Percentiles rank a stretch among this genome's conserved stretches.
phyloP scores from a whole-genome alignment of 352 stramenopile genomes.

The Pythium periplocum region DNA sequence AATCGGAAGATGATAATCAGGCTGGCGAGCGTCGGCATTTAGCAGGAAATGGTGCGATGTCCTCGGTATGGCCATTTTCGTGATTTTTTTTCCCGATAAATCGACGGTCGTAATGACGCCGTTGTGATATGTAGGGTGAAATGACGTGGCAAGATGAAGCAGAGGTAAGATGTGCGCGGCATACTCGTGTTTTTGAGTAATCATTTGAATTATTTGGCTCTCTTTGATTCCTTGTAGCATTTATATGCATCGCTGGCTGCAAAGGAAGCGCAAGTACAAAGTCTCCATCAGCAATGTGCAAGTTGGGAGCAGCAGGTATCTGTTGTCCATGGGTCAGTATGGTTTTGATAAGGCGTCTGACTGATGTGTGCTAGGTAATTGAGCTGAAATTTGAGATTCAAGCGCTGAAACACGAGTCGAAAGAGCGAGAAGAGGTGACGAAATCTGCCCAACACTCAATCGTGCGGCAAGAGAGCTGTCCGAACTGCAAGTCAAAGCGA shows the following conservation, averaged over 20 bases:
- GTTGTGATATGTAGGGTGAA: no score
- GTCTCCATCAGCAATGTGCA: constrained; percentile 30
- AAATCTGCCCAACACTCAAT: constrained; percentile 18
- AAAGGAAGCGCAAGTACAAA: constrained; percentile 35
- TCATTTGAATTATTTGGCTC: no score
- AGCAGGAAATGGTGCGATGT: no score
- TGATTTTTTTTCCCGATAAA: no score
- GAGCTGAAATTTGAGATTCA: constrained; percentile 50
- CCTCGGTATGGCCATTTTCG: no score
- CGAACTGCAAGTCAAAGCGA: constrained; percentile 11
- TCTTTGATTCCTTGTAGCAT: constrained; percentile 2
- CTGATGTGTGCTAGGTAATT: constrained; percentile 25
- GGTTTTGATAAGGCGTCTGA: no score
- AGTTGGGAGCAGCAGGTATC: constrained; percentile 40
- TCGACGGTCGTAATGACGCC: no score
- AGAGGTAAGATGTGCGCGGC: no score
- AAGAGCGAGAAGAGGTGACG: constrained; percentile 25
- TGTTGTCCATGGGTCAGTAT: background rate
- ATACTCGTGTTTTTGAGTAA: no score
- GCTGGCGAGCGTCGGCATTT: no score
- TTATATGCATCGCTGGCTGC: constrained; percentile 22
- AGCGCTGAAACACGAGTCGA: constrained; percentile 24
- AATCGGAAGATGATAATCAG: no score
- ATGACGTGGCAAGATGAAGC: no score
- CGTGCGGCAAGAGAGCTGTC: constrained; percentile 20